Conservation (phyloP, 2,329 filamentous ascomycete species). For the Triangularia verruculosa region DNA sequence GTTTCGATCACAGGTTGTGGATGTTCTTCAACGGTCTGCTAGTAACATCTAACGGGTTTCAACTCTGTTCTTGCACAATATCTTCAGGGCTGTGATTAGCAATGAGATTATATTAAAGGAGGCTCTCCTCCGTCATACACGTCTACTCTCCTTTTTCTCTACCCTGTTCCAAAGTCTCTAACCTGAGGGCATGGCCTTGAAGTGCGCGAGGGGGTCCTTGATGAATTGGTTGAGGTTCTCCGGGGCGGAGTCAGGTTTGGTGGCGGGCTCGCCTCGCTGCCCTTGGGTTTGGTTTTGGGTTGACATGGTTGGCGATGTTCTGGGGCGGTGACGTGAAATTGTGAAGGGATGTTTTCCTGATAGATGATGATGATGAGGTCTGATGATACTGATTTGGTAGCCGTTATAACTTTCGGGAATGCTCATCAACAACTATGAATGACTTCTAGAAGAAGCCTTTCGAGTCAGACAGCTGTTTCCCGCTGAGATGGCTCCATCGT, state of each 20-base stretch:
- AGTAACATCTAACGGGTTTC: too few species aligned
- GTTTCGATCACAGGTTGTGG: too few species aligned
- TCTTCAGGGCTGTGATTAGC: too few species aligned
- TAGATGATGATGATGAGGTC: neutral
- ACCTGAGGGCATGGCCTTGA: slow-evolving; percentile 23
- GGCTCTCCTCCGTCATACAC: too few species aligned
- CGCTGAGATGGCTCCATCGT: neutral
- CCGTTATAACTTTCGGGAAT: too few species aligned
- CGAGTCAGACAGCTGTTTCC: neutral
- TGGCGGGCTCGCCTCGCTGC: slow-evolving; percentile 1
- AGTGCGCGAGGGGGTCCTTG: slow-evolving; percentile 24
- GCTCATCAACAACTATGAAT: too few species aligned
- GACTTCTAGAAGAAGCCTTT: neutral
- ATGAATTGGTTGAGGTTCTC: slow-evolving; percentile 20
- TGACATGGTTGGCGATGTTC: neutral
- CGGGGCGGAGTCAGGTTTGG: slow-evolving; percentile 1
- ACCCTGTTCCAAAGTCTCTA: too few species aligned
- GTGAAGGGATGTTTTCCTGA: neutral
- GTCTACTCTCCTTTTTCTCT: too few species aligned
- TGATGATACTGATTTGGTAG: too few species aligned
- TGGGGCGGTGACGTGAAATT: neutral
- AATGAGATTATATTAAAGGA: too few species aligned
- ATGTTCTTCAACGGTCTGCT: too few species aligned
- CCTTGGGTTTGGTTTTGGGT: neutral
- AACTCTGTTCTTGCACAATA: too few species aligned